Conservation (phyloP, 2,329 filamentous ascomycete genomes). For the Apiospora sp. region DNA sequence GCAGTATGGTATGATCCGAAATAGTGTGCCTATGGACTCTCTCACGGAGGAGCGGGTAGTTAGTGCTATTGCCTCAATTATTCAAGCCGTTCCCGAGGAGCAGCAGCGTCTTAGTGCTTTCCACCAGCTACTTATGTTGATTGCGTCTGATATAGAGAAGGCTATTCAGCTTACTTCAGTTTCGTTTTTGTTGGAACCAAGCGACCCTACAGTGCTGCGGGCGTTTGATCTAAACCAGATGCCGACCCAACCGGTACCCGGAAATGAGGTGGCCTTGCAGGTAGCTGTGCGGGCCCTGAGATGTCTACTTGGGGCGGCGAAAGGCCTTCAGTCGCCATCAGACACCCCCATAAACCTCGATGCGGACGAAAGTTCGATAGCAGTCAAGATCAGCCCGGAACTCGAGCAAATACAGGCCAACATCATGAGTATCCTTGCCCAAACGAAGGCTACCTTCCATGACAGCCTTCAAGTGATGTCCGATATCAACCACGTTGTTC, state of each 20-base stretch:
- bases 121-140: slow-evolving; percentile 64
- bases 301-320: slow-evolving; percentile 75
- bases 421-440: slow-evolving; percentile 56
- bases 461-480: slow-evolving; percentile 68
- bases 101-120: slow-evolving; percentile 61
- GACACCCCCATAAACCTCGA: slow-evolving; percentile 76
- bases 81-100: slow-evolving; percentile 73
- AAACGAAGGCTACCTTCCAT: slow-evolving; percentile 57
- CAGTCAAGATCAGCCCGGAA: slow-evolving; percentile 27
- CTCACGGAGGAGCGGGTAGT: slow-evolving; percentile 77
- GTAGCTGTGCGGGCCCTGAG: slow-evolving; percentile 65
- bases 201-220: slow-evolving; percentile 39
- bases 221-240: slow-evolving; percentile 40
- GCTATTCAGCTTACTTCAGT: slow-evolving; percentile 47
- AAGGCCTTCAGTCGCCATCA: slow-evolving; percentile 72
- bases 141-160: slow-evolving; percentile 67
- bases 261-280: slow-evolving; percentile 56
- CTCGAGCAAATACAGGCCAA: slow-evolving; percentile 51
- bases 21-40: slow-evolving; percentile 67
- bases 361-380: slow-evolving; percentile 45
- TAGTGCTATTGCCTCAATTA: slow-evolving; percentile 76
- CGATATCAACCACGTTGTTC: slow-evolving; percentile 74
- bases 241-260: slow-evolving; percentile 34
- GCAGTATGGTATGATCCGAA: slow-evolving; percentile 73
- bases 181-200: slow-evolving; percentile 36